Base-by-base conservation (phyloP, 768 basidiomycete genomes). In the Astraeus odoratus region DNA sequence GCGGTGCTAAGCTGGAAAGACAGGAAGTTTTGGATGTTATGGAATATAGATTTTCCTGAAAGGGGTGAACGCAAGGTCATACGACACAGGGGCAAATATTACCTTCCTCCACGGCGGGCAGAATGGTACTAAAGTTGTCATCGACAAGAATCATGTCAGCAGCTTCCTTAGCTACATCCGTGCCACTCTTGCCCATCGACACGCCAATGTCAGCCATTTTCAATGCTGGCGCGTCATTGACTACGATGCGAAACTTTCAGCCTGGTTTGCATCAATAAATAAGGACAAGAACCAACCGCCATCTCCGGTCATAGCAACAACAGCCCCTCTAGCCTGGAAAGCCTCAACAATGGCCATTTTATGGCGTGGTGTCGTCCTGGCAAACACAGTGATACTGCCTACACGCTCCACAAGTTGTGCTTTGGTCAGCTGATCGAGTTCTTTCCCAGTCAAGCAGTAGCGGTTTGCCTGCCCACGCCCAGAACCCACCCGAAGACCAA, bases 131-230 rank as follows among this genome's bases (percentile, higher is more conserved):
- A 58, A 98, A 97, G 65, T 97, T 94, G 64, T 98, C 95, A 59
- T 97, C 93, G 25, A 96, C 94, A 16, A 98, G 77, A 55, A 98
- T 96, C 55, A 93, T 83, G 67, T 98, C 92, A 6, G 95, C 94
- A 8, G 94, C 94, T 67, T 97, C 95, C 66, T 98, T 98, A 20
- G 95, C 93, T 9, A 98, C 95, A 60, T 98, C 95, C 16, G 95
- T 96, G n/a, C 95, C 95, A 50, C 87, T 90, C 67, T 88, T 91
- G 46, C 95, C 95, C 95, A 98, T 98, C 30, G 91, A 89, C 43
- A 98, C 80, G 10, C 95, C 95, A 55, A 98, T 96, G 60, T 97
- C 94, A 3, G 95, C 94, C 90, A 92, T 91, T 67, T 94, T 96
- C 49, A 97, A 69, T 31, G 95, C 94, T 3, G 94, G 95, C 0